phyloP scores from a whole-genome alignment of 306 rosid genomes.

The Macrotyloma uniflorum region DNA sequence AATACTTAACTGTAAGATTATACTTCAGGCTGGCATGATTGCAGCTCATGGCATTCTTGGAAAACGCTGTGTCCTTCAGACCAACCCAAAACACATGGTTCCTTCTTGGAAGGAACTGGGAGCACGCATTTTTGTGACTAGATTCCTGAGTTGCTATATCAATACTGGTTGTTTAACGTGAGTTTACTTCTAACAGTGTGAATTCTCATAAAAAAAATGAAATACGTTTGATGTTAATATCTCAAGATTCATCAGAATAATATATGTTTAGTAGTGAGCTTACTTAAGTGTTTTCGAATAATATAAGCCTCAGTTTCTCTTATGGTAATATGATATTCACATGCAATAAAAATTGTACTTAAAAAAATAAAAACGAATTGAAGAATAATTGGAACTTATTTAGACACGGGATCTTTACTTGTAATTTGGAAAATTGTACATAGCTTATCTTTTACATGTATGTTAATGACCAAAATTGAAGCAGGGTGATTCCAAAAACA shows the following conservation, averaged over 20 bases:
- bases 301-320: background rate
- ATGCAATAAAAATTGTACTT: background rate
- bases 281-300: background rate
- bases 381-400: background rate
- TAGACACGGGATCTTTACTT: background rate
- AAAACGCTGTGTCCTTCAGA: conserved; percentile 50
- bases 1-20: conserved; percentile 25
- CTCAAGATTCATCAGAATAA: background rate
- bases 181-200: conserved; percentile 42
- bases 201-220: background rate
- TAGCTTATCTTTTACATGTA: background rate
- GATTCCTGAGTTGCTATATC: conserved; percentile 65
- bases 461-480: conserved; percentile 4
- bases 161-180: conserved; percentile 78
- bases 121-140: conserved; percentile 68
- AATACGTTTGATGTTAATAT: background rate
- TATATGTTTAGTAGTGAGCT: background rate
- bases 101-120: conserved; percentile 80
- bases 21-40: conserved; percentile 78
- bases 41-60: conserved; percentile 80
- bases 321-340: background rate
- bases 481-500: background rate
- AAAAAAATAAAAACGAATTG: background rate
- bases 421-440: background rate
- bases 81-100: conserved; percentile 87